Conservation (phyloP, 2,329 filamentous ascomycete genomes). For the Fusarium compactum region DNA sequence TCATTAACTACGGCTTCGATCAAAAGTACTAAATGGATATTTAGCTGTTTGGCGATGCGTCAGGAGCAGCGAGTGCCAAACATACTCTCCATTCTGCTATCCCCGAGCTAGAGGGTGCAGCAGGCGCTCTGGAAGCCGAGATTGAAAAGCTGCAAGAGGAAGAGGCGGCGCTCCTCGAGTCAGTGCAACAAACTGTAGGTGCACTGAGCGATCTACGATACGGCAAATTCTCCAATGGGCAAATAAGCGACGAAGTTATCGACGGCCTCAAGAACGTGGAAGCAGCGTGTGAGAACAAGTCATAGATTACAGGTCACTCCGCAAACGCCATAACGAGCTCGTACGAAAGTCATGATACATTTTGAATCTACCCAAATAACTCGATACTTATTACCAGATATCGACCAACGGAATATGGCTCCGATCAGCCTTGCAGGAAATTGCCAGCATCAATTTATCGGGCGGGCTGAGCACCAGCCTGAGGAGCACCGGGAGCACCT, state of each 20-base stretch:
- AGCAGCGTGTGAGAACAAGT: constrained; percentile 68
- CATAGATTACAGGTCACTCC: constrained; percentile 46
- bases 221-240: constrained; percentile 75
- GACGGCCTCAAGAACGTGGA: constrained; percentile 70
- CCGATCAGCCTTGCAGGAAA: constrained; percentile 14
- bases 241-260: constrained; percentile 74
- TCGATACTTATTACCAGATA: constrained; percentile 28
- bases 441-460: constrained; percentile 29
- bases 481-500: constrained; percentile 28
- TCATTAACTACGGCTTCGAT: background rate
- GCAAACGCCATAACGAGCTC: constrained; percentile 26
- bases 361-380: constrained; percentile 1
- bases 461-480: constrained; percentile 31
- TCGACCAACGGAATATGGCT: constrained; percentile 19
- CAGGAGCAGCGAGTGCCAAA: constrained; percentile 59
- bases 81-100: constrained; percentile 76
- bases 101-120: constrained; percentile 76
- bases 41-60: constrained; percentile 68
- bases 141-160: constrained; percentile 75
- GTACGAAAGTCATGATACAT: constrained; percentile 29
- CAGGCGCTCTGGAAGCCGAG: constrained; percentile 74
- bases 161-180: constrained; percentile 68
- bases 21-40: background rate
- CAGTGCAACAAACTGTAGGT: constrained; percentile 75
- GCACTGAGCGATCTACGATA: constrained; percentile 86